Evolutionary conservation across 2,329 filamentous ascomycete species (phyloP), one percentile per base, ranked within the genome.

Genomic region (Beauveria pseudobassiana): DNA sequence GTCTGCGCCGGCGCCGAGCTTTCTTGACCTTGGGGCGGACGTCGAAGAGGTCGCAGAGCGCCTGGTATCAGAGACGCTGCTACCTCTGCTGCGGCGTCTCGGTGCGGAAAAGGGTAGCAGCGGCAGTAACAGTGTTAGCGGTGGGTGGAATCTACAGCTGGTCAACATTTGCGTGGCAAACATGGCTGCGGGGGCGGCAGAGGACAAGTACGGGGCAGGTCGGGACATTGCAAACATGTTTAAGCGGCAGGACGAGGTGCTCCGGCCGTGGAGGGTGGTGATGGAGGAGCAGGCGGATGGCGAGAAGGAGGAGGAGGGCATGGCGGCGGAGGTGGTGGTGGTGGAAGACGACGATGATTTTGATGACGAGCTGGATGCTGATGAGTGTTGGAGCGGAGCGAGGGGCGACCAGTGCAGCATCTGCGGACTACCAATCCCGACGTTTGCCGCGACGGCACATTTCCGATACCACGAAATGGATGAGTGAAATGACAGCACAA

Each of bases 141-240:
- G 80, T 10, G 40, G 40, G 24, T 96, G 90, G 89, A 90, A 93
- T 66, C 74, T 97, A 20, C 90, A 89, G 65, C 77, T 98, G 57
- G 79, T 98, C 63, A 98, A 97, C 66, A 78, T 98, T 24, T 93
- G 91, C 51, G 92, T 90, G 8, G 89, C 90, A 16, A 96, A 96
- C 70, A 93, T 98, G 87, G 81, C 81, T 1, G 77, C 82, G 46
- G 78, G 77, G 18, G 84, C 82, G 5, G 77, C 77, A 16, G 78
- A 82, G 43, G 72, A 74, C 45, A 75, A 79, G 62, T 75, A 77
- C 10, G 82, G 81, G 34, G 78, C 76, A n/a, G 90, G 90, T 1
- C 81, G 89, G 65, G 87, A 96, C 69, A 96, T 97, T 66, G 82
- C 82, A 1, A 83, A 79, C 69, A 96, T 97, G 91, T 96, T 97